Percentiles rank a stretch among this genome's conserved stretches.
phyloP scores from a whole-genome alignment of 2,329 filamentous ascomycete genomes.

The Calonectria montana region DNA sequence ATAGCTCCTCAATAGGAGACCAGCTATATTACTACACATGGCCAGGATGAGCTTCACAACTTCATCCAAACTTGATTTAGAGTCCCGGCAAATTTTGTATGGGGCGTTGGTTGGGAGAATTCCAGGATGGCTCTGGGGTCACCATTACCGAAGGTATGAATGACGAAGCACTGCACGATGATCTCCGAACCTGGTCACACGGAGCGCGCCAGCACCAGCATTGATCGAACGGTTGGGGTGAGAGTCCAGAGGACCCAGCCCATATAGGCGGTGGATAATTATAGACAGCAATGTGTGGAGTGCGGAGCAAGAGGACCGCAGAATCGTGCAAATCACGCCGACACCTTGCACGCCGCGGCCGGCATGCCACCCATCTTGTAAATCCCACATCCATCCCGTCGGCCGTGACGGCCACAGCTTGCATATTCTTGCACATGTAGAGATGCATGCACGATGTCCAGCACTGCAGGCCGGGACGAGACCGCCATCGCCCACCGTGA shows the following conservation, averaged over 20 bases:
- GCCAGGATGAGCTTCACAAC: not conserved
- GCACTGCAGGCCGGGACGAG: slow-evolving; percentile 10
- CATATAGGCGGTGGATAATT: slow-evolving; percentile 17
- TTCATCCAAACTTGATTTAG: not conserved
- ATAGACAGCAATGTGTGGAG: not conserved
- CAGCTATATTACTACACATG: slow-evolving; percentile 9
- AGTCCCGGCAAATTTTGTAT: not conserved
- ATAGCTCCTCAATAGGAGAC: slow-evolving; percentile 4
- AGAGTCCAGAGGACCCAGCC: not conserved
- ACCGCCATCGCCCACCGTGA: slow-evolving; percentile 4
- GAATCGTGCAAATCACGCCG: not conserved
- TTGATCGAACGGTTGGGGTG: not conserved
- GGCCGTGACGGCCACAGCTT: slow-evolving; percentile 2
- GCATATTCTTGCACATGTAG: slow-evolving; percentile 12
- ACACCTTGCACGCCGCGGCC: slow-evolving; percentile 11
- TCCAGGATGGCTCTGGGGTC: not conserved
- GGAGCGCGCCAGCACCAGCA: not conserved
- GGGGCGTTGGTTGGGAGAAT: not conserved
- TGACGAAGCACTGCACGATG: not conserved
- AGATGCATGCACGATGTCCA: slow-evolving; percentile 16
- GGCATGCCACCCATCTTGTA: slow-evolving; percentile 6
- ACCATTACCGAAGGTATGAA: slow-evolving; percentile 5
- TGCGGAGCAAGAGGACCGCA: slow-evolving; percentile 1
- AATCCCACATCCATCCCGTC: slow-evolving; percentile 19
- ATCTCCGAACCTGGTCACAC: slow-evolving; percentile 9